A percentile compares a stretch with the other conserved stretches of the same genome.
Evolutionary conservation across 2,329 filamentous ascomycete genomes (phyloP).

Genomic region (Phoma sp.): DNA sequence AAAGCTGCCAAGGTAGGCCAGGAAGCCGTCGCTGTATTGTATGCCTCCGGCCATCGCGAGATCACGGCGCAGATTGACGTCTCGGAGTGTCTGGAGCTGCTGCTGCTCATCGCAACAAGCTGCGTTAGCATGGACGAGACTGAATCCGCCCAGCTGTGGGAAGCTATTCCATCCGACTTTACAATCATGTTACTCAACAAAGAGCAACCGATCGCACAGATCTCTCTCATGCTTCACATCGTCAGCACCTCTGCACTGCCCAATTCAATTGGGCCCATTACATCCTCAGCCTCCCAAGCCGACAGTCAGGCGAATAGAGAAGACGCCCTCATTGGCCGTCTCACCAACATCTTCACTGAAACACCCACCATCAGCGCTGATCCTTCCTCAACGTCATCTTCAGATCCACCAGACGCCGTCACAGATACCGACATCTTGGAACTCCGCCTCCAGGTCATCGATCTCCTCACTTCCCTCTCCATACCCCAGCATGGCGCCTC

Average conservation of each 20-base stretch:
- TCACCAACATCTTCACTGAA: conserved; percentile 69
- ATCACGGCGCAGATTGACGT: conserved; percentile 69
- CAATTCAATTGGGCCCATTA: conserved; percentile 71
- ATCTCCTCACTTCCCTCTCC: conserved; percentile 64
- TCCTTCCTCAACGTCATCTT: conserved; percentile 24
- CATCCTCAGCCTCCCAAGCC: conserved; percentile 52
- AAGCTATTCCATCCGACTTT: conserved; percentile 69
- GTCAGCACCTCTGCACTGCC: conserved; percentile 71
- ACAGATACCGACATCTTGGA: conserved; percentile 50
- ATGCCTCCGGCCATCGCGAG: conserved; percentile 49
- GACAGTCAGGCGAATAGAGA: conserved; percentile 50
- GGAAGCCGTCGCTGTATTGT: conserved; percentile 33
- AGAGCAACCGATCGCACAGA: conserved; percentile 69
- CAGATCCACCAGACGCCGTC: not conserved
- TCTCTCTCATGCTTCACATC: conserved; percentile 69
- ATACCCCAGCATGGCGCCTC: conserved; percentile 65
- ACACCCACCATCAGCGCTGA: conserved; percentile 45
- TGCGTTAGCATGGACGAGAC: conserved; percentile 58
- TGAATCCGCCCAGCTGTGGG: conserved; percentile 67
- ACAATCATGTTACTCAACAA: conserved; percentile 72
- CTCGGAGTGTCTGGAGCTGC: conserved; percentile 67
- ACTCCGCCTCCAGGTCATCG: conserved; percentile 56
- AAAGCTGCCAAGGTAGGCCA: conserved; percentile 44
- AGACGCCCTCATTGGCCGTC: conserved; percentile 64
- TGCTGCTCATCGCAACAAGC: conserved; percentile 69